Base-by-base conservation (phyloP, 1,284 basidiomycete species). In the Cryptococcus sp. region DNA sequence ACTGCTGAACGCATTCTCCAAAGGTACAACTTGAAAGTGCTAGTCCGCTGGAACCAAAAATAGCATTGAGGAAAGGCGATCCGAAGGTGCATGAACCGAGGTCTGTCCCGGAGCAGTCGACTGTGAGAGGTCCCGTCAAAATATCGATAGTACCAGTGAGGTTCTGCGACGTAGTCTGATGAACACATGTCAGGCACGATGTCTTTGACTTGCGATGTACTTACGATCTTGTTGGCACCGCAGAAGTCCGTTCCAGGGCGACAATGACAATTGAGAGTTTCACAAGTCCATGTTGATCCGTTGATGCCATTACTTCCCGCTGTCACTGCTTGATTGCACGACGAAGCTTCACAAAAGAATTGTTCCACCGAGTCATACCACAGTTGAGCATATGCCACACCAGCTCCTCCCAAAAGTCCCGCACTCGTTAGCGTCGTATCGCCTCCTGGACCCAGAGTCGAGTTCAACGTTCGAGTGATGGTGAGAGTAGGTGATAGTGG, bases 1-100 rank as follows among this genome's bases (percentile, higher is more conserved):
- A 82, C 71, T 93, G 89, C 6, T 82, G 76, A 14, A 94, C 84
- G 70, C 91, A 95, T 75, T 96, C 92, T 32, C 92, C 92, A 63
- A 87, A 90, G 0, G 76, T 77, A 73, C 91, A 95, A 0, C 82
- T 82, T 50, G 81, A 80, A 11, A 96, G 78, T 2, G 79, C 69
- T 5, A 96, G 82, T 0, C 91, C 92, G 32, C 73, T 69, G 0
- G 80, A 66, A 8, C 90, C 91, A 62, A 95, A 93, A 2, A 94
- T 69, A 5, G 65, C 59, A 37, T 85, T 75, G 14, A 96, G 78
- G 31, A 82, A 77, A 3, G 71, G 62, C 71, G 94, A 89, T 67
- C 87, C 82, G 81, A 96, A 94, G 7, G 81, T 72, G 73, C 91
- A 96, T 3, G 79, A 78, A 3, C 82, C 81, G 1, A 80, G 80